phyloP scores from a whole-genome alignment of 106 monocot species.

The Apostasia ramifera region DNA sequence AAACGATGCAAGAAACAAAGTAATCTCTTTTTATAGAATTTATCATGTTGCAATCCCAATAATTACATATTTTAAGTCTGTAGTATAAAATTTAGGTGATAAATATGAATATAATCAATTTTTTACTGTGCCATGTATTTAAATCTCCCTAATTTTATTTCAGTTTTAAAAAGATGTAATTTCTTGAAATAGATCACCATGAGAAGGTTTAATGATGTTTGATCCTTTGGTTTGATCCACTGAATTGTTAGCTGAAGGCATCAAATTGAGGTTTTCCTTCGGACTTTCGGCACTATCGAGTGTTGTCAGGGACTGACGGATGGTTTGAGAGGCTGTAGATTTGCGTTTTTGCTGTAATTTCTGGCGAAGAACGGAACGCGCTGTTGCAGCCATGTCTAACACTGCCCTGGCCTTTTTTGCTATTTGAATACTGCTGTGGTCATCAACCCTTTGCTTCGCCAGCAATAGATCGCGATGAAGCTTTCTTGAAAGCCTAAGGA shows the following conservation, averaged over 20 bases:
- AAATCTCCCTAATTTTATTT: too few relatives aligned
- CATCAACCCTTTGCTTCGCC: constrained; percentile 36
- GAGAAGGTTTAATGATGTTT: constrained; percentile 2
- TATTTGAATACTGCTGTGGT: constrained; percentile 23
- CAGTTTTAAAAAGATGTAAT: background rate
- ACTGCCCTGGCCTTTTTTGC: constrained; percentile 43
- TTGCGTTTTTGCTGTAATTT: constrained; percentile 51
- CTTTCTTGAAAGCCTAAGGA: constrained; percentile 43
- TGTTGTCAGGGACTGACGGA: background rate
- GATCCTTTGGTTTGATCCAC: background rate
- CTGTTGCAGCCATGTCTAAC: constrained; percentile 30
- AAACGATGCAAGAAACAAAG: too few relatives aligned
- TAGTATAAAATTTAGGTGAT: too few relatives aligned
- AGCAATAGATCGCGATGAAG: constrained; percentile 32
- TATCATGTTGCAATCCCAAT: too few relatives aligned
- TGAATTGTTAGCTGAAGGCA: constrained; percentile 3
- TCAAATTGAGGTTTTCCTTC: constrained; percentile 6
- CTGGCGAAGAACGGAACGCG: constrained; percentile 49
- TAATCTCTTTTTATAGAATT: too few relatives aligned
- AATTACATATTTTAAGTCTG: too few relatives aligned
- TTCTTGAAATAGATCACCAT: background rate
- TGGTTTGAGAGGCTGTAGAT: constrained; percentile 12
- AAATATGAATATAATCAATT: background rate
- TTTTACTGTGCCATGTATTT: background rate
- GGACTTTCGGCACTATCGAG: background rate